Conservation (phyloP, 2,329 filamentous ascomycete species). For the Aspergillus cejpii region DNA sequence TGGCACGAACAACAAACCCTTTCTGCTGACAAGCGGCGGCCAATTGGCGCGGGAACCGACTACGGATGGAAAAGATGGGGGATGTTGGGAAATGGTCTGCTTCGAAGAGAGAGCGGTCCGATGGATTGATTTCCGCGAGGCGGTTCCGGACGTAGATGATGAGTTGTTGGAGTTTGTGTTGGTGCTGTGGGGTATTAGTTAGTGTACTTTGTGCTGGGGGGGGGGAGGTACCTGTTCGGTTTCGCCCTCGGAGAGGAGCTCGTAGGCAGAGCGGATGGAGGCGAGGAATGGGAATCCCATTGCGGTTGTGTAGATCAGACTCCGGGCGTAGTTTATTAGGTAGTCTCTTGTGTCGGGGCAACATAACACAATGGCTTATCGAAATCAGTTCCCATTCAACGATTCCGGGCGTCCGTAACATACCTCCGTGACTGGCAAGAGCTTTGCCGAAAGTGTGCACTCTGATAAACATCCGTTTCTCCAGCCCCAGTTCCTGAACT, state of each 20-base stretch:
- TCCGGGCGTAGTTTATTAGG: constrained; percentile 69
- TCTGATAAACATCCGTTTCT: constrained; percentile 45
- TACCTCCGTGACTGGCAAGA: constrained; percentile 60
- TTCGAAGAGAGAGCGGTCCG: constrained; percentile 29
- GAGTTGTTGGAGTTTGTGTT: constrained; percentile 43
- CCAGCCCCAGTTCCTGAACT: constrained; percentile 46
- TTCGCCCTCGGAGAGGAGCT: constrained; percentile 48
- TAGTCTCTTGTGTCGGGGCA: constrained; percentile 55
- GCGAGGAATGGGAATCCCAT: constrained; percentile 57
- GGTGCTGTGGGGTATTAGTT: constrained; percentile 26
- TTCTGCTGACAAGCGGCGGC: constrained; percentile 54
- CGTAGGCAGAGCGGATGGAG: constrained; percentile 53
- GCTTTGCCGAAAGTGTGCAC: constrained; percentile 52
- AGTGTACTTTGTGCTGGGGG: neutral
- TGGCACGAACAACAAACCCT: constrained; percentile 57
- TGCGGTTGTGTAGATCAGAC: constrained; percentile 67
- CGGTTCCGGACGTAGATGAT: constrained; percentile 43
- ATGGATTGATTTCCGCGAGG: constrained; percentile 36
- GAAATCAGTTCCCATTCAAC: constrained; percentile 12
- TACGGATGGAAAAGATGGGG: constrained; percentile 60
- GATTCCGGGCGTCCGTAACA: constrained; percentile 21
- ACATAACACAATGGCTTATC: constrained; percentile 56
- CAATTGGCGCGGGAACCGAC: constrained; percentile 51
- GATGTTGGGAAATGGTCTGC: constrained; percentile 46
- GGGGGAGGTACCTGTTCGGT: constrained; percentile 41